phyloP scores from a whole-genome alignment of 2,329 filamentous ascomycete genomes.

The Paracamarosporium sp. region DNA sequence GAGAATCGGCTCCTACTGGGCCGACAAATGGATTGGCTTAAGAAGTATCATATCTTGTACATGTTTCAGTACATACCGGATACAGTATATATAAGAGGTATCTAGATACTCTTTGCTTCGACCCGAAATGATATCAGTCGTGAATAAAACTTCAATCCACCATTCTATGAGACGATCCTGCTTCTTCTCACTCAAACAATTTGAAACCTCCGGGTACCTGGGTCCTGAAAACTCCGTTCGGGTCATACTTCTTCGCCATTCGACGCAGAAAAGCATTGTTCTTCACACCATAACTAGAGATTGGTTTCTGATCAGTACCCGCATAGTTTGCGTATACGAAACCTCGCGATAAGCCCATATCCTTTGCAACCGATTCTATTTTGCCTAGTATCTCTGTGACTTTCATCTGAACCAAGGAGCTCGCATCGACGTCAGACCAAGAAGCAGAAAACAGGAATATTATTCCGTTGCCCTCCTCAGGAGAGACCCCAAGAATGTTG shows the following conservation, averaged over 20 bases:
- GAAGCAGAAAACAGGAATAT: background rate
- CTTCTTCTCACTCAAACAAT: background rate
- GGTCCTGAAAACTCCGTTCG: constrained; percentile 36
- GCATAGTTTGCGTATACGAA: constrained; percentile 26
- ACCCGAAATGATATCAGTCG: too few species aligned
- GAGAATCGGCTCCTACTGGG: background rate
- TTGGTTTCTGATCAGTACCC: constrained; percentile 35
- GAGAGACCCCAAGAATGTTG: background rate
- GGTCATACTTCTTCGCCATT: constrained; percentile 38
- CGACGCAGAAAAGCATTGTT: constrained; percentile 24
- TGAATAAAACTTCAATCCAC: too few species aligned
- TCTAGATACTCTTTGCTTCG: too few species aligned
- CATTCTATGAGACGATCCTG: too few species aligned
- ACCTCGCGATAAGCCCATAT: background rate
- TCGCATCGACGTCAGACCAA: background rate
- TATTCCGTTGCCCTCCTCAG: background rate
- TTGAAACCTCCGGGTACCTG: constrained; percentile 39
- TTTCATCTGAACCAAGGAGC: background rate
- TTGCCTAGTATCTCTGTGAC: background rate
- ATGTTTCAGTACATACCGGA: too few species aligned
- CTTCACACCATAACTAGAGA: constrained; percentile 29
- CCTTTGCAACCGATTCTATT: background rate
- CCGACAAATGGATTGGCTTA: too few species aligned
- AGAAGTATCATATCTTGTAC: too few species aligned
- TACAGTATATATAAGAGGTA: too few species aligned